phyloP scores from a whole-genome alignment of 345 rosid genomes.

The Brassica carinata region DNA sequence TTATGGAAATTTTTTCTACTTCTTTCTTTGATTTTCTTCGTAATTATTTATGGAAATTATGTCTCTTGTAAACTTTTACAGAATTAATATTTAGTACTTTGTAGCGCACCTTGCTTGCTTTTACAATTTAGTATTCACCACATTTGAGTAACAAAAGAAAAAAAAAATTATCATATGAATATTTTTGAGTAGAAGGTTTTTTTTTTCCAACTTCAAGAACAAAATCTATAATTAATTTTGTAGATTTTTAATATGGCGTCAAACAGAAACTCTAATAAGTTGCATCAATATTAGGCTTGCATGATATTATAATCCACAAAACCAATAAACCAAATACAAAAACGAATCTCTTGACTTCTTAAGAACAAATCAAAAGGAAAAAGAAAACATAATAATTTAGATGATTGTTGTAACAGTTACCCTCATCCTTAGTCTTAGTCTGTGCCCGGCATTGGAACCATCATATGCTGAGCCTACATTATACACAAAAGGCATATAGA shows the following conservation, averaged over 20 bases:
- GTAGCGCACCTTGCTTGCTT: background rate
- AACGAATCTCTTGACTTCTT: constrained; percentile 1
- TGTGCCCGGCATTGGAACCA: constrained; percentile 65
- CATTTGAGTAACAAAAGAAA: background rate
- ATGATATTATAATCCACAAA: constrained; percentile 2
- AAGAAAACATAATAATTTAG: background rate
- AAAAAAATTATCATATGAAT: background rate
- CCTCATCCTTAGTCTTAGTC: constrained; percentile 43
- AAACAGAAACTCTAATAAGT: background rate
- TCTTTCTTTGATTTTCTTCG: background rate
- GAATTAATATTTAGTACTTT: too few relatives aligned
- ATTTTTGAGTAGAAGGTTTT: background rate
- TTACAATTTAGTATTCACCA: background rate
- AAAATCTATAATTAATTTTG: background rate
- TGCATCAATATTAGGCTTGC: background rate
- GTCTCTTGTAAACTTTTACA: background rate
- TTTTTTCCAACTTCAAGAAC: background rate
- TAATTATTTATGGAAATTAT: background rate
- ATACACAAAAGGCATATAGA: background rate
- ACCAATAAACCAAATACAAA: background rate
- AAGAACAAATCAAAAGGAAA: constrained; percentile 9
- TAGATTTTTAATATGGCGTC: background rate
- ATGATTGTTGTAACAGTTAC: constrained; percentile 24
- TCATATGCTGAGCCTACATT: constrained; percentile 64
- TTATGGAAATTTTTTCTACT: background rate